phyloP scores from a whole-genome alignment of 2,329 filamentous ascomycete species.

The Gremmenia infestans region DNA sequence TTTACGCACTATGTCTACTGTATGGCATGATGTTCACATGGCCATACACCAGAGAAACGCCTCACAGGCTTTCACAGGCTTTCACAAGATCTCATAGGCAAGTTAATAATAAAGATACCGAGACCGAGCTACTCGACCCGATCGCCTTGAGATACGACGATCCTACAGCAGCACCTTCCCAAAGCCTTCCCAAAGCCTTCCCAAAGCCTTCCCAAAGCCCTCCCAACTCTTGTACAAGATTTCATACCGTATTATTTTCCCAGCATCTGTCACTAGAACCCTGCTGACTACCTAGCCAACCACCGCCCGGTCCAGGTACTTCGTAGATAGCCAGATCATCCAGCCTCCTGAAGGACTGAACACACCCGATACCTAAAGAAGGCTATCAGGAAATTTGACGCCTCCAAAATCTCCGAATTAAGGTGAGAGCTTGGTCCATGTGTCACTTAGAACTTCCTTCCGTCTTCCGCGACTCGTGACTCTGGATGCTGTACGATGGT shows the following conservation, averaged over 20 bases:
- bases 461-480: not conserved
- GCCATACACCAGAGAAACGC: not conserved
- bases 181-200: too few species aligned
- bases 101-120: not conserved
- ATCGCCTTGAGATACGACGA: constrained; percentile 1
- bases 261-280: too few species aligned
- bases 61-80: not conserved
- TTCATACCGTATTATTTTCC: too few species aligned
- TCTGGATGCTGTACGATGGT: not conserved
- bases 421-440: constrained; percentile 17
- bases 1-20: not conserved
- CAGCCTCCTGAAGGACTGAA: not conserved
- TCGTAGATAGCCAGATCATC: not conserved
- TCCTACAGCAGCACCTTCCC: not conserved
- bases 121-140: not conserved
- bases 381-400: constrained; percentile 19
- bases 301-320: constrained; percentile 1
- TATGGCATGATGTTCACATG: constrained; percentile 7
- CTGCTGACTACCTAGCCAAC: constrained; percentile 11
- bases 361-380: constrained; percentile 11
- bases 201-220: too few species aligned
- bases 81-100: not conserved
- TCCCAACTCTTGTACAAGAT: too few species aligned
- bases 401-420: constrained; percentile 8
- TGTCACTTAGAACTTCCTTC: not conserved